Conservation (phyloP, 192 early-diverging fungal genomes). For the Entophlyctis luteolus region DNA sequence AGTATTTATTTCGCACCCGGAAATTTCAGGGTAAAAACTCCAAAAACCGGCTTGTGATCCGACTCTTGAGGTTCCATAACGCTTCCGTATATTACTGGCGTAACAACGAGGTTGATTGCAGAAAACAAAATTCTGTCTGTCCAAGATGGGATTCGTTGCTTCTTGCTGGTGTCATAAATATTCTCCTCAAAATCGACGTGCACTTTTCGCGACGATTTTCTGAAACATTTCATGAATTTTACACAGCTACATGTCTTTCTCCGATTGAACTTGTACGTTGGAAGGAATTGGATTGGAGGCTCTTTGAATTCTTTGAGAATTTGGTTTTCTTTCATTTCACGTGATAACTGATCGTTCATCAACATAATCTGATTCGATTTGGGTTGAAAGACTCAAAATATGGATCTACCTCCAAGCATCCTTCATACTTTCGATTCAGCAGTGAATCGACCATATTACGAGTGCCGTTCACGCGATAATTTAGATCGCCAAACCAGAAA, state of each 20-base stretch:
- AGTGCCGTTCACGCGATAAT: slow-evolving; percentile 80
- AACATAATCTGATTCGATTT: slow-evolving; percentile 31
- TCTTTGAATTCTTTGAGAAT: slow-evolving; percentile 76
- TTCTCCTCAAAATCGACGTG: not conserved
- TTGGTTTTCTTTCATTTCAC: slow-evolving; percentile 46
- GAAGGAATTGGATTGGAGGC: slow-evolving; percentile 69
- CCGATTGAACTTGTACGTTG: slow-evolving; percentile 96
- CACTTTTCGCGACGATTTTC: not conserved
- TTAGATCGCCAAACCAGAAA: slow-evolving; percentile 87
- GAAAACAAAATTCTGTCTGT: slow-evolving; percentile 78
- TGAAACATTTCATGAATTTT: not conserved
- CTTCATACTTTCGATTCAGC: slow-evolving; percentile 44
- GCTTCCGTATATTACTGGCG: not conserved
- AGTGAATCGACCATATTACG: slow-evolving; percentile 39
- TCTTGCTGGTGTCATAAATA: slow-evolving; percentile 87
- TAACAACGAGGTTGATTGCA: not conserved
- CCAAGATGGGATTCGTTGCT: slow-evolving; percentile 89
- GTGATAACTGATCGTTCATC: slow-evolving; percentile 44
- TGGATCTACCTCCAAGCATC: not conserved
- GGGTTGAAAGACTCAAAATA: slow-evolving; percentile 5
- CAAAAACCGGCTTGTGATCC: slow-evolving; percentile 32
- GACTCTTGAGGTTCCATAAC: slow-evolving; percentile 8
- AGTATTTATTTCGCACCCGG: no score
- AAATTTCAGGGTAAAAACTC: no score
- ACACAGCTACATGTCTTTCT: slow-evolving; percentile 28